Evolutionary conservation across 2,329 filamentous ascomycete species (phyloP).

Genomic region (Talaromyces sp.): DNA sequence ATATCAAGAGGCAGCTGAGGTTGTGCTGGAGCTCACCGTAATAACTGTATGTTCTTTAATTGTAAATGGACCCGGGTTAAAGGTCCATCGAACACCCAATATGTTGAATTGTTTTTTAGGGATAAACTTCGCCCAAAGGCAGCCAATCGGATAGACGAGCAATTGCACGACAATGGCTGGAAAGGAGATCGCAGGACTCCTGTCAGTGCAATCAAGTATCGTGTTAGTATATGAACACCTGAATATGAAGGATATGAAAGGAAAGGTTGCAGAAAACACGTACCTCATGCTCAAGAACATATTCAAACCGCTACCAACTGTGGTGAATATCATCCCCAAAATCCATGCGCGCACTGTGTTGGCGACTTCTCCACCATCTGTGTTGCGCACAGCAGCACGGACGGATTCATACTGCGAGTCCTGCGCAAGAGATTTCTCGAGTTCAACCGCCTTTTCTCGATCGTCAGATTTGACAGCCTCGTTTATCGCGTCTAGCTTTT

Average conservation of each 20-base stretch:
- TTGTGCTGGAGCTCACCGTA: slow-evolving; percentile 41
- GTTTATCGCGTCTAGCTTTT: slow-evolving; percentile 62
- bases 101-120: slow-evolving; percentile 35
- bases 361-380: slow-evolving; percentile 61
- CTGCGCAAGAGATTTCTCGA: slow-evolving; percentile 51
- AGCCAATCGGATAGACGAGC: slow-evolving; percentile 55
- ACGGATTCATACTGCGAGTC: slow-evolving; percentile 66
- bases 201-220: slow-evolving; percentile 3
- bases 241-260: not conserved
- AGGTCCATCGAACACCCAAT: slow-evolving; percentile 36
- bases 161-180: slow-evolving; percentile 62
- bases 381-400: slow-evolving; percentile 64
- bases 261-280: not conserved
- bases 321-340: slow-evolving; percentile 59
- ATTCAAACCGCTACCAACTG: slow-evolving; percentile 60
- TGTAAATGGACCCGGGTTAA: slow-evolving; percentile 44
- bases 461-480: slow-evolving; percentile 57
- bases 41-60: slow-evolving; percentile 46
- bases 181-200: slow-evolving; percentile 55
- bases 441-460: slow-evolving; percentile 61
- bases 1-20: not conserved
- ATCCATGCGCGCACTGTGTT: slow-evolving; percentile 65
- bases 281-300: slow-evolving; percentile 58
- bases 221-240: too few species aligned
- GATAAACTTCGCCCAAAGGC: slow-evolving; percentile 36